Base-by-base conservation (phyloP, 208 protist genomes). In the Acanthamoeba triangularis region DNA sequence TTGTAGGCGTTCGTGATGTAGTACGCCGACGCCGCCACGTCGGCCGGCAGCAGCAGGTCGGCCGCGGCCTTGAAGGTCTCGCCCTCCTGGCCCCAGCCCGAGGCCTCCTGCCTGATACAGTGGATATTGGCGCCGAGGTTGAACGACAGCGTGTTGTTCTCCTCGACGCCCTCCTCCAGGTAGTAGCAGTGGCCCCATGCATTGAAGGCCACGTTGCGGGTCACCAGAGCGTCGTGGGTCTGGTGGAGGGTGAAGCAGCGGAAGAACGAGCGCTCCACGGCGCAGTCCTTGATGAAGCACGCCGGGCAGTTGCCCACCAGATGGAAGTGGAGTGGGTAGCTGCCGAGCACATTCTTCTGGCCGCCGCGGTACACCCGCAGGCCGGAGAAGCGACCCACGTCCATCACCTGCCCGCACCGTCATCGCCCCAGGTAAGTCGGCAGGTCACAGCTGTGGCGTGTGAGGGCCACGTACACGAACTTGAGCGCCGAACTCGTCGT, bases 111-210 rank as follows among this genome's bases (percentile, higher is more conserved):
- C 65, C 69, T 74, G 90, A 97, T 96, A 0, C 28, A 25, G 41
- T 97, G 92, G 23, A 98, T 91, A 33, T 97, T 95, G 11, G 97
- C 78, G 25, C 59, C 97, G 2, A 98, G 80, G 78, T 98, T 98
- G 94, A 97, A 97, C 23, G 33, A 35, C n/a, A 98, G 44, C 18
- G 47, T 96, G 88, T 98, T 98, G 74, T 97, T 85, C 69, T 98
- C 94, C 87, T 98, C 97, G 67, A 97, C 90, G 76, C 97, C 97
- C 96, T 97, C 96, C 65, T 98, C 97, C 3, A 98, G 35, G 44
- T 97, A 98, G 84, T 96, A 98, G 52, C 96, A 97, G 93, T 97
- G 94, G 35, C 97, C 97, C 49, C 67, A 96, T 5, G 76, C 95
- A 94, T 98, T 90, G 74, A 94, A 98, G 6, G 96, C 97, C 63